phyloP scores from a whole-genome alignment of 1,139 yeast genomes.

The Protomyces pachydermus region DNA sequence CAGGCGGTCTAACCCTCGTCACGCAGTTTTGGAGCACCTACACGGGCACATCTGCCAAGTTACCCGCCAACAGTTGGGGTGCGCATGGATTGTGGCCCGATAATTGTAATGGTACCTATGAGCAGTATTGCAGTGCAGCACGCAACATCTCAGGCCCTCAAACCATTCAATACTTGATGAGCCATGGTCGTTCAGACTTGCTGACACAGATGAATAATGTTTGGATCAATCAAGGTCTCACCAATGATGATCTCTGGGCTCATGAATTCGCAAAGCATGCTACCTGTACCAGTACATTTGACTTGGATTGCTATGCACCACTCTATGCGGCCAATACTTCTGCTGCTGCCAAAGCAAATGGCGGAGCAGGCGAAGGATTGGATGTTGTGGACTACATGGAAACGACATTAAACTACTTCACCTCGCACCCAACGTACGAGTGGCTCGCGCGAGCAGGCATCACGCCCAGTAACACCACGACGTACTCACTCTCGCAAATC shows the following conservation, averaged over 20 bases:
- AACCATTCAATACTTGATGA: constrained; percentile 55
- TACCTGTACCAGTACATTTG: constrained; percentile 52
- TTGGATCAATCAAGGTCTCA: constrained; percentile 52
- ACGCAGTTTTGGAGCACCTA: constrained; percentile 6
- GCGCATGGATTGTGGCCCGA: constrained; percentile 46
- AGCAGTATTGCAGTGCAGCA: constrained; percentile 64
- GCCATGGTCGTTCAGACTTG: constrained; percentile 63
- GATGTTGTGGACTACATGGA: constrained; percentile 69
- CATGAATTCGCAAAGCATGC: constrained; percentile 97
- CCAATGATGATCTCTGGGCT: constrained; percentile 69
- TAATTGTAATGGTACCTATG: constrained; percentile 67
- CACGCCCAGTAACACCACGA: constrained; percentile 54
- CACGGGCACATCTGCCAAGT: neutral
- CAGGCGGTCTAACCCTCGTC: neutral
- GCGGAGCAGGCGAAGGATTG: neutral
- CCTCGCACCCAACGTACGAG: constrained; percentile 62
- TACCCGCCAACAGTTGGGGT: neutral
- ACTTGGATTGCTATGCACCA: constrained; percentile 65
- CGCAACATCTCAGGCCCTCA: constrained; percentile 36
- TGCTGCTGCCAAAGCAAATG: constrained; percentile 45
- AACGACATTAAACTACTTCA: constrained; percentile 59
- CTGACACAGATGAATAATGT: neutral
- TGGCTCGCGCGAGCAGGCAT: constrained; percentile 67
- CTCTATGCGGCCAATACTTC: constrained; percentile 53
- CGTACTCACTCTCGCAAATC: constrained; percentile 63